A percentile compares a stretch with the other conserved stretches of the same genome.
phyloP scores from a whole-genome alignment of 176 grass and related monocot species.

The Calamus simplicifolius region DNA sequence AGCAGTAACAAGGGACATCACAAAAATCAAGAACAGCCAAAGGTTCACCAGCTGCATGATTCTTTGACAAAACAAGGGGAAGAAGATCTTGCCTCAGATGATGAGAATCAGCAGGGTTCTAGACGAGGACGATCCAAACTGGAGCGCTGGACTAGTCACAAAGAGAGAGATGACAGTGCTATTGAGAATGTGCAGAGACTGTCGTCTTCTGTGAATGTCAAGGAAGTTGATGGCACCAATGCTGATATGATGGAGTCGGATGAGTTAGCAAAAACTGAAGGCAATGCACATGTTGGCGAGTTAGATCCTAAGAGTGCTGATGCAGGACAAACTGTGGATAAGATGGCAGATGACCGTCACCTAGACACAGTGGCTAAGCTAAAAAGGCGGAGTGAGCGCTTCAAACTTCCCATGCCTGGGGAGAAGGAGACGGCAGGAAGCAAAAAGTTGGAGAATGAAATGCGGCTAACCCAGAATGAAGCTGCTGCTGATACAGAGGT shows the following conservation, averaged over 20 bases:
- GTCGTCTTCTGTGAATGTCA: conserved; percentile 30
- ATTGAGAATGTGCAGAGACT: conserved; percentile 25
- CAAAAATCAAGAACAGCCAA: conserved; percentile 17
- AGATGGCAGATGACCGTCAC: conserved; percentile 52
- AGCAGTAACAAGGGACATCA: conserved; percentile 33
- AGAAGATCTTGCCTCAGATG: conserved; percentile 60
- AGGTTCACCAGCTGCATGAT: conserved; percentile 28
- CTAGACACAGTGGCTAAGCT: conserved; percentile 90
- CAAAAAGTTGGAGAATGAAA: conserved; percentile 58
- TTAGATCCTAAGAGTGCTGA: conserved; percentile 40
- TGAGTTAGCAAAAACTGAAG: conserved; percentile 34
- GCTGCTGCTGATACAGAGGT: conserved; percentile 52
- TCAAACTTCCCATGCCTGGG: conserved; percentile 89
- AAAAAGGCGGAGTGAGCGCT: conserved; percentile 89
- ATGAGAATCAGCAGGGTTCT: conserved; percentile 68
- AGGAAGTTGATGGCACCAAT: conserved; percentile 28
- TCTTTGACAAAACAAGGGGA: conserved; percentile 43
- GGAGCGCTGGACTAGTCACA: conserved; percentile 92
- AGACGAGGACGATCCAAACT: conserved; percentile 88
- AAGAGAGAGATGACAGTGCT: conserved; percentile 74
- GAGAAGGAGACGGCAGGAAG: conserved; percentile 56
- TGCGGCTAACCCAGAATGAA: conserved; percentile 44
- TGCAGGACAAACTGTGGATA: conserved; percentile 40
- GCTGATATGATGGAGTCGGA: conserved; percentile 11
- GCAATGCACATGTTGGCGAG: conserved; percentile 29